Conservation (phyloP, 2,329 filamentous ascomycete species). For the Cadophora gregata region DNA sequence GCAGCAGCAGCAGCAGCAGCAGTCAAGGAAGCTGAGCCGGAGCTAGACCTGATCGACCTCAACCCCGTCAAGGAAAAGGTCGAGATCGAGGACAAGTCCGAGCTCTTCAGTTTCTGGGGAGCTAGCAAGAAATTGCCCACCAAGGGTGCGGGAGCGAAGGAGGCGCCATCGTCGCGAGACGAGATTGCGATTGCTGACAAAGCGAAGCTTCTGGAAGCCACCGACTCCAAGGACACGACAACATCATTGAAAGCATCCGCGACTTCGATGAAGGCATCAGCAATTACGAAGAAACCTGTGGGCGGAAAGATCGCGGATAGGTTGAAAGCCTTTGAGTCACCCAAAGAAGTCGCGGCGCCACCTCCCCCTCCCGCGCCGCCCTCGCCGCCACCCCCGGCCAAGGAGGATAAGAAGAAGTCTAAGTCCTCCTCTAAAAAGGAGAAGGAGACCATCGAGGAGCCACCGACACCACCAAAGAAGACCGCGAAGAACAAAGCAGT, state of each 20-base stretch:
- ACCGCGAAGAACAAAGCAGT: conserved; percentile 49
- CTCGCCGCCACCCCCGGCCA: conserved; percentile 49
- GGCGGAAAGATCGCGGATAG: conserved; percentile 58
- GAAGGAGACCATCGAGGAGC: conserved; percentile 42
- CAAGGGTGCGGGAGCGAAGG: conserved; percentile 45
- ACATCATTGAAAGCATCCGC: conserved; percentile 47
- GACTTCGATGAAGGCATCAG: conserved; percentile 49
- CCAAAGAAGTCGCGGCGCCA: conserved; percentile 43
- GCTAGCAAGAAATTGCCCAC: conserved; percentile 51
- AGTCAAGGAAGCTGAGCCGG: conserved; percentile 36
- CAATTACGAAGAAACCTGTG: conserved; percentile 53
- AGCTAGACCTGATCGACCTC: conserved; percentile 35
- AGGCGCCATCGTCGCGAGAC: conserved; percentile 47
- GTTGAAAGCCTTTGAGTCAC: conserved; percentile 61
- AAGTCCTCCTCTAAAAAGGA: conserved; percentile 48
- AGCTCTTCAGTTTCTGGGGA: conserved; percentile 64
- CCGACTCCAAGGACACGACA: conserved; percentile 49
- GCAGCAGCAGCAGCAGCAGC: conserved; percentile 39
- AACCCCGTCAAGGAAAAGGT: conserved; percentile 48
- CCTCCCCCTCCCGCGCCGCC: conserved; percentile 42
- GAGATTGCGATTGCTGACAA: conserved; percentile 59
- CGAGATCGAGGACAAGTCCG: conserved; percentile 38
- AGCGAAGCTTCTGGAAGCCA: conserved; percentile 55
- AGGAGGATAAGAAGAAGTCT: conserved; percentile 52
- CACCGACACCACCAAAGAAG: conserved; percentile 46